These are phyloP conservation scores for Podospora pseudocomata DNA, from an alignment of 495 filamentous ascomycete genomes.

Conservation along the genomic window DNA sequence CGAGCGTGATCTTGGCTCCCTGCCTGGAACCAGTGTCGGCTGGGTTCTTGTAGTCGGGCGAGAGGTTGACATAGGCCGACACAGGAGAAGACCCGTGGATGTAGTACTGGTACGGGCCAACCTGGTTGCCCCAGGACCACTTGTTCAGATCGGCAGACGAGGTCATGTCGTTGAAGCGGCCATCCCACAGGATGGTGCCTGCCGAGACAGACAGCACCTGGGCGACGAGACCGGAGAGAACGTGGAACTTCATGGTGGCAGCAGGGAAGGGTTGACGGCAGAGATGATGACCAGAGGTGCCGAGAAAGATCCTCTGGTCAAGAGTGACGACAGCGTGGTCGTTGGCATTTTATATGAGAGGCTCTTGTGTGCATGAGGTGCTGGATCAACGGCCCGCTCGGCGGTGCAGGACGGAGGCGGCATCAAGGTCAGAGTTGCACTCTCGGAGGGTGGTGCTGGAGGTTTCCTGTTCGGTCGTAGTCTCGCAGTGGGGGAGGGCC, in stretches of 20 bases:
- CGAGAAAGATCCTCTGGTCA: neutral
- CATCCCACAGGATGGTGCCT: slow-evolving; percentile 56
- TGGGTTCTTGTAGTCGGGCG: slow-evolving; percentile 59
- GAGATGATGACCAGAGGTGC: neutral
- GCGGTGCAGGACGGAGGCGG: slow-evolving; percentile 13
- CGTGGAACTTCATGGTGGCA: slow-evolving; percentile 27
- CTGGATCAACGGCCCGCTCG: slow-evolving; percentile 27
- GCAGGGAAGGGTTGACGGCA: neutral
- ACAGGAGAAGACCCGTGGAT: slow-evolving; percentile 60
- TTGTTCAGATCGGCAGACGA: slow-evolving; percentile 50
- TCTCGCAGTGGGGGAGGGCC: neutral
- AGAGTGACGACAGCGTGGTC: neutral
- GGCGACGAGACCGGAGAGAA: slow-evolving; percentile 24
- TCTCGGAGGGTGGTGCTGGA: slow-evolving; percentile 24
- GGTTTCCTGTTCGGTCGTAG: slow-evolving; percentile 19
- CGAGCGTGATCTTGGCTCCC: slow-evolving; percentile 66
- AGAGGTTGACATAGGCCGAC: slow-evolving; percentile 56
- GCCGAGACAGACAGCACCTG: slow-evolving; percentile 28
- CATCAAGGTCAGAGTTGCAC: slow-evolving; percentile 22
- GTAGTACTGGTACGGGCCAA: slow-evolving; percentile 69
- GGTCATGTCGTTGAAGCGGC: slow-evolving; percentile 56
- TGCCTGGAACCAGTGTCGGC: slow-evolving; percentile 58
- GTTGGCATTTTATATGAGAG: too few relatives aligned
- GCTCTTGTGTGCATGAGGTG: neutral
- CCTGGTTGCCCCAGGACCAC: slow-evolving; percentile 65